phyloP scores from a whole-genome alignment of 108 stramenopile genomes.

The Pseudonitzschia multiseries region DNA sequence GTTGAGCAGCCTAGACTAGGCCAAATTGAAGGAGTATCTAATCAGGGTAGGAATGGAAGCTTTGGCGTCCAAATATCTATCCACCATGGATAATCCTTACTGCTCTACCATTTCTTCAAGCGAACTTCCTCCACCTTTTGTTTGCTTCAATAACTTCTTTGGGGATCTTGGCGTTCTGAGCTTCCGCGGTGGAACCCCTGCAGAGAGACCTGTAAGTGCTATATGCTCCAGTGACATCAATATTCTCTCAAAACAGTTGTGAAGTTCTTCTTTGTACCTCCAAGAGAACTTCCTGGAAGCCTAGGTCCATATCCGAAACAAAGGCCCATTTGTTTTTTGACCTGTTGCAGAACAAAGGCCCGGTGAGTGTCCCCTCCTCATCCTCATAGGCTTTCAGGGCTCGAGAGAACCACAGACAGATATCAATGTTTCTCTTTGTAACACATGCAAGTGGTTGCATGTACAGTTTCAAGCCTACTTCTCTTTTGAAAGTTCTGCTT shows the following conservation, averaged over 20 bases:
- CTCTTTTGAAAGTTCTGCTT: neutral
- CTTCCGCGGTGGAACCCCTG: conserved; percentile 28
- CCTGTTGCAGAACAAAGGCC: neutral
- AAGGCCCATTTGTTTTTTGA: neutral
- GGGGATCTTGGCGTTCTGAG: conserved; percentile 9
- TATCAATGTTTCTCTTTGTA: neutral
- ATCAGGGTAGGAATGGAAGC: neutral
- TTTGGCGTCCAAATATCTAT: neutral
- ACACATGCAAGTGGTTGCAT: neutral
- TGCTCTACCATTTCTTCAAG: neutral
- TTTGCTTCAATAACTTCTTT: conserved; percentile 16
- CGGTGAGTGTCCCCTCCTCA: neutral
- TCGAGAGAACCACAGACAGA: neutral
- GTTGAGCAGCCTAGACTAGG: too few species aligned
- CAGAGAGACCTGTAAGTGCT: conserved; percentile 15
- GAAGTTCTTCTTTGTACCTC: neutral
- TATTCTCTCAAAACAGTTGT: neutral
- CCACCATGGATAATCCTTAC: neutral
- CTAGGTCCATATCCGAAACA: neutral
- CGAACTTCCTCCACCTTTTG: conserved; percentile 34
- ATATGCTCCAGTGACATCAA: neutral
- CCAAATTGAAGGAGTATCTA: too few species aligned
- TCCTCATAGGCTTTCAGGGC: neutral
- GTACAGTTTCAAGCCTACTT: neutral
- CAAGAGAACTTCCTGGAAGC: neutral